Conservation (phyloP, 2,329 filamentous ascomycete species). For the Pseudonectria foliicola region DNA sequence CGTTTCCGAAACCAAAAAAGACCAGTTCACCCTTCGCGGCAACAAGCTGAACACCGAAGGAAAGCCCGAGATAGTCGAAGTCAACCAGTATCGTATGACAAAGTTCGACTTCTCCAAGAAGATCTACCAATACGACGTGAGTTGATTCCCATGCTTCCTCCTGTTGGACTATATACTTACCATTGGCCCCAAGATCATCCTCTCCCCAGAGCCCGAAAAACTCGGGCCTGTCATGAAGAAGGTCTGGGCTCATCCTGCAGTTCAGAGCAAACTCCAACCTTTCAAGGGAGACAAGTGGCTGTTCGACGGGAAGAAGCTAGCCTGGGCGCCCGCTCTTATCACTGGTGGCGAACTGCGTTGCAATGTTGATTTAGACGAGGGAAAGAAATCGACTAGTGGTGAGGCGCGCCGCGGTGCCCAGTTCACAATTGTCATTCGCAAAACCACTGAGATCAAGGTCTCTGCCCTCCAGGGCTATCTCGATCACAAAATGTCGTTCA, state of each 20-base stretch:
- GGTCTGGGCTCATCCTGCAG: constrained; percentile 61
- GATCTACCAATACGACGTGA: constrained; percentile 81
- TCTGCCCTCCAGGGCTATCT: constrained; percentile 61
- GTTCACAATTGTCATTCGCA: constrained; percentile 55
- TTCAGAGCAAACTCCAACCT: constrained; percentile 48
- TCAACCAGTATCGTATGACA: constrained; percentile 72
- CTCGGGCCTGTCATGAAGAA: constrained; percentile 60
- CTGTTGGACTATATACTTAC: constrained; percentile 5
- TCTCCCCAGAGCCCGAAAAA: constrained; percentile 58
- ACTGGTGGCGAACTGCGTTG: constrained; percentile 46
- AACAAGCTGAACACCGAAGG: constrained; percentile 50
- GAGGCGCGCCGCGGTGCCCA: constrained; percentile 34
- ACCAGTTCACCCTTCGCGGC: constrained; percentile 27
- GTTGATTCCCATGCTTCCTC: constrained; percentile 26
- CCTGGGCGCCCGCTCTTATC: constrained; percentile 54
- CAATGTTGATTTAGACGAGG: constrained; percentile 65
- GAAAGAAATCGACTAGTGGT: constrained; percentile 37
- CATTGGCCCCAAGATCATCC: constrained; percentile 44
- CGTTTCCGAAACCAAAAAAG: constrained; percentile 26
- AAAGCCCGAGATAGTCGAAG: constrained; percentile 43
- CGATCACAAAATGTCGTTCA: constrained; percentile 49
- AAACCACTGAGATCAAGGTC: constrained; percentile 64
- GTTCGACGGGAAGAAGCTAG: constrained; percentile 77
- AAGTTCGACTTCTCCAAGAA: constrained; percentile 48
- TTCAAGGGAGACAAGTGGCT: constrained; percentile 50